Evolutionary conservation across 305 asterid species (phyloP), one percentile per base, ranked within the genome.

Genomic region (Fraxinus sp.): DNA sequence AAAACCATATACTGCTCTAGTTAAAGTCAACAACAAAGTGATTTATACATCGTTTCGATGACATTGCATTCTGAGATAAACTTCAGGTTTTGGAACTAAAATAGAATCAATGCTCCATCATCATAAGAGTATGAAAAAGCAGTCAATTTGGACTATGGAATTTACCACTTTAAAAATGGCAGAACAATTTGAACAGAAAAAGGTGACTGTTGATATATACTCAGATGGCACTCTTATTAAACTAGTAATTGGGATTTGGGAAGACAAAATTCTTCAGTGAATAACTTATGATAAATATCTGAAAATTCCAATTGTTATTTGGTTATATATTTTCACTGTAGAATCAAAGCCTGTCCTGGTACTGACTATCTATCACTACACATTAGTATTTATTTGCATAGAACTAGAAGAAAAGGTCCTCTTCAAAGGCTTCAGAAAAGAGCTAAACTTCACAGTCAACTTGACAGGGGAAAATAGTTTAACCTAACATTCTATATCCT

Each of bases 1-100:
- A 90, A 90, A 73, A 85, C 85, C 91, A 90, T 92, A 89, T 95
- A 95, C 98, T 95, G 74, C 32, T 62, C 80, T 28, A 55, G 87
- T 92, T 87, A 95, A 94, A 93, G 89, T 82, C 85, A 86, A 84
- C 85, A 85, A 80, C 78, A 66, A 85, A 62, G 44, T 2, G 66
- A 52, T 64, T 7, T 1, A 62, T 22, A 18, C 33, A 75, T 70
- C 0, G 7, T 10, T 66, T 20, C 7, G 28, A 10, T 26, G 74
- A 66, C n/a, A 66, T 3, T 66, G 36, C 11, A 26, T 26, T 26
- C 36, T 24, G 16, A 3, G 30, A 10, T 66, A 22, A 66, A 66
- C 74, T 4, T 24, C 74, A 66, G n/a, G 7, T 24, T 10, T 13
- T 24, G 36, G n/a, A 62, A 10, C 74, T 26, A 26, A 66, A 26